phyloP scores from a whole-genome alignment of 2,329 filamentous ascomycete genomes.

The Arthrobotrys sinensis region DNA sequence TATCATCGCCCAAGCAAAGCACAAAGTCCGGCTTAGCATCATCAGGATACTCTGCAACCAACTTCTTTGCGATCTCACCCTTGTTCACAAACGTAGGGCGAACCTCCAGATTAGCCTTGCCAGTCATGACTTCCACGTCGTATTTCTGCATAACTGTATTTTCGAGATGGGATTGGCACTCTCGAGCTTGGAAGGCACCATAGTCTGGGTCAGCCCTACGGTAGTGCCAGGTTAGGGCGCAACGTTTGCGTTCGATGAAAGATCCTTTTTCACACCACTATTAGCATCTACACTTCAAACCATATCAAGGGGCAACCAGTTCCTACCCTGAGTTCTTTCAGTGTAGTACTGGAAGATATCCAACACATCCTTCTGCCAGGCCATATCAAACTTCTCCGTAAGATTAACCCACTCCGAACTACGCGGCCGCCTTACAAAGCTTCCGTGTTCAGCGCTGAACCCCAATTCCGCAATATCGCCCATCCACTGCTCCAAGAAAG shows the following conservation, averaged over 20 bases:
- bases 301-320: neutral
- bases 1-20: constrained; percentile 93
- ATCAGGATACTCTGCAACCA: constrained; percentile 79
- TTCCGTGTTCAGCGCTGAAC: constrained; percentile 97
- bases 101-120: constrained; percentile 97
- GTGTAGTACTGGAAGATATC: constrained; percentile 90
- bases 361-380: constrained; percentile 89
- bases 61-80: constrained; percentile 89
- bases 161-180: constrained; percentile 87
- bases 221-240: constrained; percentile 97
- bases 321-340: constrained; percentile 82
- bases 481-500: constrained; percentile 89
- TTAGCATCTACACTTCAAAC: constrained; percentile 11
- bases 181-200: constrained; percentile 82
- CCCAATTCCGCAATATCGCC: constrained; percentile 91
- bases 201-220: constrained; percentile 89
- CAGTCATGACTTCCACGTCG: constrained; percentile 96
- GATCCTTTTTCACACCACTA: constrained; percentile 73
- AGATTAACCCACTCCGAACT: constrained; percentile 87
- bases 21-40: constrained; percentile 82
- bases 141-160: constrained; percentile 81
- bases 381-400: constrained; percentile 88
- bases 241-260: constrained; percentile 94
- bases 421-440: constrained; percentile 88
- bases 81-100: constrained; percentile 99